These are phyloP conservation scores for Pythium dissotocum DNA, from an alignment of 352 stramenopile species.

Conservation along the genomic window DNA sequence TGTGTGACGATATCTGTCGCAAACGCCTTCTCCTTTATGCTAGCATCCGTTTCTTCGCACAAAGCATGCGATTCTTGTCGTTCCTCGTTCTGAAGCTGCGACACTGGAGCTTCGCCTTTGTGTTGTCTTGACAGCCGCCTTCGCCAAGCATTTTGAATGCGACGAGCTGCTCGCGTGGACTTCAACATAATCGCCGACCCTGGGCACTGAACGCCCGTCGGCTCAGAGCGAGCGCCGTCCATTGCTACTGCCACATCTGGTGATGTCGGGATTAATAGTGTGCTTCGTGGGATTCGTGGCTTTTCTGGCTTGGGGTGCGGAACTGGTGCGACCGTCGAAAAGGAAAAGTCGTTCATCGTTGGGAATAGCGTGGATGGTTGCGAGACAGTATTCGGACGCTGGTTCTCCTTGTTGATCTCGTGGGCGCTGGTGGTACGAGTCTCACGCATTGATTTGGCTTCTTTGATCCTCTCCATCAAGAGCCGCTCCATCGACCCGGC, in stretches of 20 bases:
- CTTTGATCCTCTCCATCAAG: constrained; percentile 42
- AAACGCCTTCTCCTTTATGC: too few relatives aligned
- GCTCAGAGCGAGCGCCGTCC: too few relatives aligned
- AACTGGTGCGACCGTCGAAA: constrained; percentile 1
- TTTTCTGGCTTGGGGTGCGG: constrained; percentile 20
- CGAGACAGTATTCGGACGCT: neutral
- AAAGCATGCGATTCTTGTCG: too few relatives aligned
- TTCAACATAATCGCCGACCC: neutral
- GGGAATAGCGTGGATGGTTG: too few relatives aligned
- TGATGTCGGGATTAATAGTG: neutral
- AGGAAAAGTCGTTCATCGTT: neutral
- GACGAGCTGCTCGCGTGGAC: neutral
- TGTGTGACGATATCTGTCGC: too few relatives aligned
- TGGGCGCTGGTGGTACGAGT: neutral
- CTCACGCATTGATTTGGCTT: constrained; percentile 36
- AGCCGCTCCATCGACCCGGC: constrained; percentile 22
- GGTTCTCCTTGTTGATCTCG: constrained; percentile 4
- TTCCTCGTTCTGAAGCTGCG: too few relatives aligned
- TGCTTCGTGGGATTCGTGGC: neutral
- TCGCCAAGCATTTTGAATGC: constrained; percentile 12
- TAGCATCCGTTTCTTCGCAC: neutral
- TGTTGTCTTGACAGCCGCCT: neutral
- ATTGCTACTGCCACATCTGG: too few relatives aligned
- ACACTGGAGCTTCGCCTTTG: neutral
- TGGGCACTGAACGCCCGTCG: too few relatives aligned